phyloP scores from a whole-genome alignment of 352 stramenopile species.

The Thalassiosira exigua region DNA sequence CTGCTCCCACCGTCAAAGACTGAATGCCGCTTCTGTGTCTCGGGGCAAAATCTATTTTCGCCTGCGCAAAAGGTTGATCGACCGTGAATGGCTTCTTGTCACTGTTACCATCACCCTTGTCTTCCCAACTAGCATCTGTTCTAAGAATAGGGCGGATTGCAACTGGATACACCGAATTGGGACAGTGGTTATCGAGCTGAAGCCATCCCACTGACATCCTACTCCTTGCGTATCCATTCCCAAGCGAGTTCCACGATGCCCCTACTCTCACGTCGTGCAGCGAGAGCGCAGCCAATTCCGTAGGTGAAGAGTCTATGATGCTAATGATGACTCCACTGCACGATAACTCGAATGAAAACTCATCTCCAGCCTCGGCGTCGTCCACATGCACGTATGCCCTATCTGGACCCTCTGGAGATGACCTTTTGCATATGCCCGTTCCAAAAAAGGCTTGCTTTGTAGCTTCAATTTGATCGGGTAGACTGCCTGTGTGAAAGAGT shows the following conservation, averaged over 20 bases:
- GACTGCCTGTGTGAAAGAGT: conserved; percentile 31
- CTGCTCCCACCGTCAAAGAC: conserved; percentile 33
- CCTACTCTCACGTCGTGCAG: conserved; percentile 68
- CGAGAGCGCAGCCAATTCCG: conserved; percentile 73
- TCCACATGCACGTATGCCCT: background rate
- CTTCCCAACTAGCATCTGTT: conserved; percentile 5
- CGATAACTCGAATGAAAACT: conserved; percentile 61
- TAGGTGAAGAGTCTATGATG: conserved; percentile 75
- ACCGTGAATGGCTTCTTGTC: conserved; percentile 19
- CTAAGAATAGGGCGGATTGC: conserved; percentile 60
- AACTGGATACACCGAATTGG: conserved; percentile 76
- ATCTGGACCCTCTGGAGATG: background rate
- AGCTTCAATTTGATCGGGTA: conserved; percentile 60
- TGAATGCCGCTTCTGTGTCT: conserved; percentile 71
- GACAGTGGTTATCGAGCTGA: conserved; percentile 83
- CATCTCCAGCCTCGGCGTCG: conserved; percentile 1
- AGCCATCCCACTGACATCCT: conserved; percentile 69
- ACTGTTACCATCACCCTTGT: background rate
- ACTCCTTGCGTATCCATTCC: conserved; percentile 62
- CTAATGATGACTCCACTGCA: conserved; percentile 77
- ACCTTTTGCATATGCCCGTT: conserved; percentile 26
- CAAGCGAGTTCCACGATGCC: conserved; percentile 64
- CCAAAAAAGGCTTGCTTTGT: conserved; percentile 58
- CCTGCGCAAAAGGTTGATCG: conserved; percentile 62
- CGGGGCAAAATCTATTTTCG: conserved; percentile 67